Base-by-base conservation (phyloP, 345 rosid genomes). In the Brassica napus region DNA sequence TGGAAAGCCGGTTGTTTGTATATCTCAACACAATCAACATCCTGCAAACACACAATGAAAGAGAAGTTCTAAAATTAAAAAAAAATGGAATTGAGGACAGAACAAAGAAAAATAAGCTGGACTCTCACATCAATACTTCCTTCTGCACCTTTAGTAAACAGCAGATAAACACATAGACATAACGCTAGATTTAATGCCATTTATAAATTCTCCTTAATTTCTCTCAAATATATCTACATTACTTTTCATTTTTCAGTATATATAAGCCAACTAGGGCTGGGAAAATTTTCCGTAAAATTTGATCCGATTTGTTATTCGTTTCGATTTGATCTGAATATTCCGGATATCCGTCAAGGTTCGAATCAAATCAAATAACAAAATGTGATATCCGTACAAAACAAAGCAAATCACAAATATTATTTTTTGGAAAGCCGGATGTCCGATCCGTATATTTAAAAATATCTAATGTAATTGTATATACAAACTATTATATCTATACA, bases 1-100 rank as follows among this genome's bases (percentile, higher is more conserved):
- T 66, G 71, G 14, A 78, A 78, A 72, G 77, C 81, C 0, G 72
- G 77, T 31, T 72, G 77, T 58, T 72, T 78, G 60, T 78, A 54
- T 72, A 72, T 55, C 2, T 54, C 81, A 39, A 72, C 60, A 42
- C 81, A 72, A 26, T 78, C 77, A 23, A 37, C 65, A 16, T 78
- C 77, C 80, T 77, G 37, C 4, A 59, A 39, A 39, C 73, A 37
- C 4, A 68, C n/a, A 7, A 7, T 69, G 2, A 69, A 15, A 21
- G 47, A 60, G 49, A 60, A 31, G 0, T 1, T 11, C 52, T 61
- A 5, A 21, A 61, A 18, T 3, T 6, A 4, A 8, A 2, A 28
- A 26, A 4, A 30, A 24, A 10, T 37, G 7, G 16, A 30, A 59
- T 6, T 3, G 47, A 69, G 23, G 60, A 14, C 39, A 31, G 7